Base-by-base conservation (phyloP, 75 land plant genomes). In the Cupressus sempervirens region DNA sequence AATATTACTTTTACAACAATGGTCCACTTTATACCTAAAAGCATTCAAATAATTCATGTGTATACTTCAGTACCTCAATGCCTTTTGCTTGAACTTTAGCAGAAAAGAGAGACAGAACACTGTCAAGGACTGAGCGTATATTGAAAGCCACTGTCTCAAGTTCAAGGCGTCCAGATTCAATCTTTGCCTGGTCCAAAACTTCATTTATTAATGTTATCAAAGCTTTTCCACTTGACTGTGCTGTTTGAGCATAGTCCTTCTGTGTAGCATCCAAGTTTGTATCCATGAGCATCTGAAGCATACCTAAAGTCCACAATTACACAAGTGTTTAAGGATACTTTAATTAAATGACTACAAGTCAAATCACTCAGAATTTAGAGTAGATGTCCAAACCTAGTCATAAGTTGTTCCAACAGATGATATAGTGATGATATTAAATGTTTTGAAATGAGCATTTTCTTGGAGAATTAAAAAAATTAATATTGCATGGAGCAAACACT, bases 111-210 rank as follows among this genome's bases (percentile, higher is more conserved):
- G 94, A 96, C 62, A 96, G 88, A 43, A 96, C 93, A 83, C 95
- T 97, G 89, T 96, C 98, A 13, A 96, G 92, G n/a, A 95, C 90
- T 8, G 91, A 84, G n/a, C 98, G 87, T 62, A 93, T 56, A 80
- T 92, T 87, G 80, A 96, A 96, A 38, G 97, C 90, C 72, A 95
- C 95, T 10, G 84, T 81, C 86, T 95, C 97, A 7, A 96, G 88
- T 87, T 96, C 98, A 56, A 96, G 76, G 82, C 93, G 93, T 48
- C 98, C 95, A 83, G 95, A 94, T 88, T 96, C 98, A 87, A 96
- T 95, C 82, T 96, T 96, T 36, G 98, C 98, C 70, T 94, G 90
- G 86, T 96, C 98, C 77, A 96, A 92, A 45, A 96, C 95, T 85
- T 96, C 95, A 89, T 96, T 96, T 73, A 96, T 96, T 38, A 96